phyloP scores from a whole-genome alignment of 345 rosid species.

The Acer negundo region DNA sequence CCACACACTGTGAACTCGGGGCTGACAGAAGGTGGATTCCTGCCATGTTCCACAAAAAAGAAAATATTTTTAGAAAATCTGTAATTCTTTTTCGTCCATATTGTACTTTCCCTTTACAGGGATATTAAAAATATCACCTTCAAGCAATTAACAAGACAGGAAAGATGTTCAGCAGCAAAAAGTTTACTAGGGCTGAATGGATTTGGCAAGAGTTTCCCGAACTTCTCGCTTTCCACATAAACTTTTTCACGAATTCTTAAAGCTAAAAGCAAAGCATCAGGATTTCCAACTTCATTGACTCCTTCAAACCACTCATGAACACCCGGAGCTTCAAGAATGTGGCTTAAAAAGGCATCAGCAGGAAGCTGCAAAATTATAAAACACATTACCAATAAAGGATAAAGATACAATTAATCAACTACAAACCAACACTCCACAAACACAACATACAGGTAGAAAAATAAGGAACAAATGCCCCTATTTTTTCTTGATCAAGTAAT shows the following conservation, averaged over 20 bases:
- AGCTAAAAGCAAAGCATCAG: slow-evolving; percentile 93
- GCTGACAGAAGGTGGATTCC: slow-evolving; percentile 97
- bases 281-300: slow-evolving; percentile 73
- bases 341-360: slow-evolving; percentile 58
- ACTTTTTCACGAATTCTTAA: slow-evolving; percentile 63
- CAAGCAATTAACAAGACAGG: slow-evolving; percentile 63
- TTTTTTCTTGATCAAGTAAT: not conserved
- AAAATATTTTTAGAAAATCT: slow-evolving; percentile 10
- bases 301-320: slow-evolving; percentile 74
- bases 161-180: slow-evolving; percentile 72
- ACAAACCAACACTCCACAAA: not conserved
- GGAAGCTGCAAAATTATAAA: slow-evolving; percentile 54
- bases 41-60: slow-evolving; percentile 41
- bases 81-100: not conserved
- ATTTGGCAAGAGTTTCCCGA: slow-evolving; percentile 72
- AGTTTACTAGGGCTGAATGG: slow-evolving; percentile 72
- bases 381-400: not conserved
- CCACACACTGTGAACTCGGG: slow-evolving; percentile 93
- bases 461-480: not conserved
- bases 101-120: not conserved
- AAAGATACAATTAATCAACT: not conserved
- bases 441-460: not conserved
- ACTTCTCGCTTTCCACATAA: slow-evolving; percentile 41
- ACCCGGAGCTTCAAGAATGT: slow-evolving; percentile 71
- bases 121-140: slow-evolving; percentile 54